These are phyloP conservation scores for Pseudonectria foliicola DNA, from an alignment of 2,329 filamentous ascomycete species.

Conservation along the genomic window DNA sequence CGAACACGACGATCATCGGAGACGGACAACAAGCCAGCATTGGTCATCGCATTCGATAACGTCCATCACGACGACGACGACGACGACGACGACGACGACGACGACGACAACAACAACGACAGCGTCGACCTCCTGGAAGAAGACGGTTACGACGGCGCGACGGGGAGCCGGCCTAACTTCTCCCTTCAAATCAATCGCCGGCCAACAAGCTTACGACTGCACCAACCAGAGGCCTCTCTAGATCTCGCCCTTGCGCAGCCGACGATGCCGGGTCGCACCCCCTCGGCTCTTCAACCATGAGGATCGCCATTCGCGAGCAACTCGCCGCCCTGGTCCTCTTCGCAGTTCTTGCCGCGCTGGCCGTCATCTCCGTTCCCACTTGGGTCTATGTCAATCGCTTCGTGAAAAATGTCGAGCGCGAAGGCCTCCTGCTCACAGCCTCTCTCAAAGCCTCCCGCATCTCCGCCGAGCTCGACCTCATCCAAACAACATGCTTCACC, in stretches of 20 bases:
- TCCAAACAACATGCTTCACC: slow-evolving; percentile 66
- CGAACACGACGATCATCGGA: not conserved
- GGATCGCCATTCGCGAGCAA: slow-evolving; percentile 83
- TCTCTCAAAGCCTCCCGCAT: slow-evolving; percentile 82
- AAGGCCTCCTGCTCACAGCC: slow-evolving; percentile 68
- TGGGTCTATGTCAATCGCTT: slow-evolving; percentile 52
- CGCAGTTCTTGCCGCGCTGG: slow-evolving; percentile 65
- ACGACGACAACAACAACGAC: not conserved
- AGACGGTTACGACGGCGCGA: no score
- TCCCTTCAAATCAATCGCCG: no score
- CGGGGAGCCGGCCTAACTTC: no score
- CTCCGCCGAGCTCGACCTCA: slow-evolving; percentile 67
- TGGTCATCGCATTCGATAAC: not conserved
- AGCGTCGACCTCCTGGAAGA: no score
- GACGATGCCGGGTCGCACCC: slow-evolving; percentile 22
- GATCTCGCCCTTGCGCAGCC: slow-evolving; percentile 8
- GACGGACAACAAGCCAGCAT: no score
- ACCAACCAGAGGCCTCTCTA: slow-evolving; percentile 6
- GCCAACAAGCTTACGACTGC: no score
- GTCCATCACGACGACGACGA: not conserved
- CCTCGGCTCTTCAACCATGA: slow-evolving; percentile 46
- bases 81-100: not conserved
- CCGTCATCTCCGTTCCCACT: slow-evolving; percentile 73
- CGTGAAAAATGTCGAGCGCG: slow-evolving; percentile 44
- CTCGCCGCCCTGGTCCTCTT: slow-evolving; percentile 72